phyloP scores from a whole-genome alignment of 225 moss, liverwort and hornwort genomes.

The Rhytidiadelphus loreus region DNA sequence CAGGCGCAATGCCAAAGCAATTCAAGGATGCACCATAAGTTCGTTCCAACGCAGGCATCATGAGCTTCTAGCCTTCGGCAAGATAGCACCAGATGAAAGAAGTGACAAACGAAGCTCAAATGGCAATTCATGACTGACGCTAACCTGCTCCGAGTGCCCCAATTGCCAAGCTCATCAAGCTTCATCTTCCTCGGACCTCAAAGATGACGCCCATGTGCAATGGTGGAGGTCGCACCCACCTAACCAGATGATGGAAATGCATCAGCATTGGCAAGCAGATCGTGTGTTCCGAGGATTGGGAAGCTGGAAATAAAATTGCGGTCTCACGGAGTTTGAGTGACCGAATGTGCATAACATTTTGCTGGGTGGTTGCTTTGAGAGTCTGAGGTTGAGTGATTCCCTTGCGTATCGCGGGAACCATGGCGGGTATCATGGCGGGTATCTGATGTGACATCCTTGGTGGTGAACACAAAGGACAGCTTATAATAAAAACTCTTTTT shows the following conservation, averaged over 20 bases:
- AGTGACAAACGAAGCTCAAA: background rate
- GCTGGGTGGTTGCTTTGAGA: background rate
- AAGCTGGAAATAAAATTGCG: background rate
- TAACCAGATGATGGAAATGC: background rate
- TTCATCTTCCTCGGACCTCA: background rate
- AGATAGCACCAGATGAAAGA: background rate
- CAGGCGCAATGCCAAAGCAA: background rate
- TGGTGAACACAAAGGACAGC: accelerated
- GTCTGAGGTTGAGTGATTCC: background rate
- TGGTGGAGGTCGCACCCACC: background rate
- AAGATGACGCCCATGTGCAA: background rate
- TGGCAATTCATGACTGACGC: background rate
- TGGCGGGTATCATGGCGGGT: background rate
- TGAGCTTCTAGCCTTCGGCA: background rate
- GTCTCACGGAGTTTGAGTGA: background rate
- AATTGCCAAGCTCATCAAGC: background rate
- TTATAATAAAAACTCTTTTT: background rate
- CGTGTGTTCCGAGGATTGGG: background rate
- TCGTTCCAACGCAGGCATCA: background rate
- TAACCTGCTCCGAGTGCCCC: background rate
- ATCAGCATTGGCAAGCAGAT: background rate
- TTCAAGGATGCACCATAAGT: background rate
- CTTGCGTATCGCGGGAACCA: background rate
- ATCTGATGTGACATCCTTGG: background rate
- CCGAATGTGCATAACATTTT: background rate